Percentiles rank a stretch among this genome's conserved stretches.
These are phyloP conservation scores for Cavenderia fasciculata DNA, from an alignment of 78 protist genomes.

Conservation along the genomic window DNA sequence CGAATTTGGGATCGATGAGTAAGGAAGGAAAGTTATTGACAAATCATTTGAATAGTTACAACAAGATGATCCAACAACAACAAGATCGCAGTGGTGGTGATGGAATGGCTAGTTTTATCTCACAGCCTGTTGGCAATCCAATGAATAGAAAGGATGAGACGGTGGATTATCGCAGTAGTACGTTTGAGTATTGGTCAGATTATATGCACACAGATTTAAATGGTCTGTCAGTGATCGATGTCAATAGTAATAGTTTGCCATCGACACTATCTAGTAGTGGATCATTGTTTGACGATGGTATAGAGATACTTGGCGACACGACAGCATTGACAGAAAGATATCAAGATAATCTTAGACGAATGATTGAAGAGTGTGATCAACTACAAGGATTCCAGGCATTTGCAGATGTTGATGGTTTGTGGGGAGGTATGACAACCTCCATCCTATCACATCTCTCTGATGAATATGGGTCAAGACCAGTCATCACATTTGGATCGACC, in stretches of 20 bases:
- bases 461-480: slow-evolving; percentile 24
- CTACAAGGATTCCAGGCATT: slow-evolving; percentile 39
- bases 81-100: neutral
- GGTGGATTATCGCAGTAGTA: neutral
- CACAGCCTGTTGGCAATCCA: slow-evolving; percentile 35
- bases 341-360: slow-evolving; percentile 42
- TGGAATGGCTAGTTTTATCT: neutral
- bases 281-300: slow-evolving; percentile 13
- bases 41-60: neutral
- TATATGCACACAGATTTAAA: slow-evolving; percentile 19
- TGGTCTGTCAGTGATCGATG: neutral
- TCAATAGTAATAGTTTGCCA: neutral
- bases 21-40: slow-evolving; percentile 21
- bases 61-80: slow-evolving; percentile 1
- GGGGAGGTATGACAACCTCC: slow-evolving; percentile 54
- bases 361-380: slow-evolving; percentile 54
- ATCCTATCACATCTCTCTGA: slow-evolving; percentile 9
- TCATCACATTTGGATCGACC: neutral
- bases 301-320: neutral
- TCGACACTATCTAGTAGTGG: neutral
- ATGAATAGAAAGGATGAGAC: neutral
- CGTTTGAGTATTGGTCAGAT: slow-evolving; percentile 72
- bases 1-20: slow-evolving; percentile 45
- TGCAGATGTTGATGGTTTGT: slow-evolving; percentile 31
- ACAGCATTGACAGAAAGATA: neutral